Evolutionary conservation across 805 yeast species (phyloP).

Genomic region (Pichia nakasei): DNA sequence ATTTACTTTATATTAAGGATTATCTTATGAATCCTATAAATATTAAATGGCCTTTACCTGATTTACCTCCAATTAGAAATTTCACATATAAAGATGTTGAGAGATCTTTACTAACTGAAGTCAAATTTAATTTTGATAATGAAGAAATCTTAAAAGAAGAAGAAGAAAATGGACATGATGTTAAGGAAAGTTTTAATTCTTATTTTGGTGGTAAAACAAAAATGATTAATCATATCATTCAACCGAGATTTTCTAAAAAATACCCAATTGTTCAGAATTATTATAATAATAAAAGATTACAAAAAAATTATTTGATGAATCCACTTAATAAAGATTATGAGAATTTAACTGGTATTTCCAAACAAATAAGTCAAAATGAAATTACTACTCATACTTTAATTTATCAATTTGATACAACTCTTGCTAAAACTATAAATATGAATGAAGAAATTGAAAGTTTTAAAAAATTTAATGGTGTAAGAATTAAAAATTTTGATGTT

Average conservation of each 20-base stretch:
- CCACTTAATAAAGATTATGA: slow-evolving; percentile 39
- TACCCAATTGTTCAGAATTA: slow-evolving; percentile 26
- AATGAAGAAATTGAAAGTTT: slow-evolving; percentile 39
- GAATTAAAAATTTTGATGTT: slow-evolving; percentile 37
- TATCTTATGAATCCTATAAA: slow-evolving; percentile 39
- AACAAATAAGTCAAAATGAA: slow-evolving; percentile 19
- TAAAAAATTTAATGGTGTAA: slow-evolving; percentile 30
- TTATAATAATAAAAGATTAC: slow-evolving; percentile 54
- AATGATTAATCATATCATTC: slow-evolving; percentile 26
- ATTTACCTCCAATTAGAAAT: slow-evolving; percentile 51
- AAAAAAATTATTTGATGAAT: slow-evolving; percentile 60
- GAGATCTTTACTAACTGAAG: slow-evolving; percentile 65
- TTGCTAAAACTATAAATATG: slow-evolving; percentile 35
- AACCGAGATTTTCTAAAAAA: slow-evolving; percentile 20
- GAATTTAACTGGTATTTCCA: slow-evolving; percentile 29
- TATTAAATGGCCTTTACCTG: slow-evolving; percentile 71
- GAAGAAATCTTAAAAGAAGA: slow-evolving; percentile 32
- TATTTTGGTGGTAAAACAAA: slow-evolving; percentile 15
- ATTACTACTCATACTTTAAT: slow-evolving; percentile 57
- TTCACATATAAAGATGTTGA: slow-evolving; percentile 74
- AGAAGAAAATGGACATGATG: slow-evolving; percentile 13
- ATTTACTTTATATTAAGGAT: slow-evolving; percentile 49
- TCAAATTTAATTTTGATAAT: slow-evolving; percentile 51
- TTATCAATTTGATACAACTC: slow-evolving; percentile 42
- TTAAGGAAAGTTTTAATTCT: slow-evolving; percentile 11